phyloP scores from a whole-genome alignment of 2,329 filamentous ascomycete species.

The Pyricularia pennisetigena region DNA sequence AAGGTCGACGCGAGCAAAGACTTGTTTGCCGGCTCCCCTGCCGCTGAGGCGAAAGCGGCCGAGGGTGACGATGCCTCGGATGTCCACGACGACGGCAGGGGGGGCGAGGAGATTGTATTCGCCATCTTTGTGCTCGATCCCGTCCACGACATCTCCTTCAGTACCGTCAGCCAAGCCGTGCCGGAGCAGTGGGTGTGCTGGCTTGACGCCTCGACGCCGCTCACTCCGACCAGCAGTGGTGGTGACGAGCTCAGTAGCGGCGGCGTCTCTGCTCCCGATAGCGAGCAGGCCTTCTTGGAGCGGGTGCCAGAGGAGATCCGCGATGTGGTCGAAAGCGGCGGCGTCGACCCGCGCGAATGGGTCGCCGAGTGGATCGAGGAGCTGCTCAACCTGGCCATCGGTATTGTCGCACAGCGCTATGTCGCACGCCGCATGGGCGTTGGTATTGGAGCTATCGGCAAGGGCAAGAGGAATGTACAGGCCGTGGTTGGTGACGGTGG shows the following conservation, averaged over 20 bases:
- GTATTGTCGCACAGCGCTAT: slow-evolving; percentile 87
- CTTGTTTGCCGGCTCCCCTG: slow-evolving; percentile 51
- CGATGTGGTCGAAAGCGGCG: slow-evolving; percentile 66
- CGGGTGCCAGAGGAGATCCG: slow-evolving; percentile 72
- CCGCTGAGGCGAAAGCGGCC: slow-evolving; percentile 43
- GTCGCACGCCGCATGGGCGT: slow-evolving; percentile 94
- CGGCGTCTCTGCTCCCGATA: slow-evolving; percentile 14
- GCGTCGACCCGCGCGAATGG: slow-evolving; percentile 92
- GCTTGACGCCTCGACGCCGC: slow-evolving; percentile 66
- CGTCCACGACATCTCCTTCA: slow-evolving; percentile 82
- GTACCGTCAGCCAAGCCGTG: slow-evolving; percentile 70
- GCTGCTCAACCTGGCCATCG: slow-evolving; percentile 64
- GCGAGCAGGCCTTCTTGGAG: slow-evolving; percentile 15
- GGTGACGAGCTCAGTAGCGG: slow-evolving; percentile 4
- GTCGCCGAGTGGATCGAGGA: slow-evolving; percentile 97
- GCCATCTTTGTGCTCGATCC: slow-evolving; percentile 79
- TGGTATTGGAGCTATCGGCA: slow-evolving; percentile 61
- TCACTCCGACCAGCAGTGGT: slow-evolving; percentile 40
- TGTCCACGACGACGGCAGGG: slow-evolving; percentile 33
- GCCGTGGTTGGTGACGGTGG: slow-evolving; percentile 45
- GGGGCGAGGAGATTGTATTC: slow-evolving; percentile 58
- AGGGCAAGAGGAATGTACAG: slow-evolving; percentile 51
- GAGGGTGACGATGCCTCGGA: slow-evolving; percentile 41
- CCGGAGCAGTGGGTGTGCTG: slow-evolving; percentile 82
- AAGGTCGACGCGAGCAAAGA: slow-evolving; percentile 46